Evolutionary conservation across 306 rosid species (phyloP).

Genomic region (Castanopsis chinensis): DNA sequence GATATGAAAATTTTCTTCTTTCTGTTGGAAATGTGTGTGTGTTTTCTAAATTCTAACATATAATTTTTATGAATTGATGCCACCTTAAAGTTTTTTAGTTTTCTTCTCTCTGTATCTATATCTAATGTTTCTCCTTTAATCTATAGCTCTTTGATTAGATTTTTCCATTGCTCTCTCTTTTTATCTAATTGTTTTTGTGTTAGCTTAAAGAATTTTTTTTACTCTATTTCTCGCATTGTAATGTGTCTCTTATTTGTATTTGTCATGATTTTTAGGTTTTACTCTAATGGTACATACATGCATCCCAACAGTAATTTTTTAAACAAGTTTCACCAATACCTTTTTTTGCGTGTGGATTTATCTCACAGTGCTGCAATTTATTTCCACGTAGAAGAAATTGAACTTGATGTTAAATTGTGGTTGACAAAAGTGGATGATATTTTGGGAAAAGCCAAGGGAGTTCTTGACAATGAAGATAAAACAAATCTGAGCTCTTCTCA

Average conservation of each 20-base stretch:
- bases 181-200: background rate
- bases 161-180: background rate
- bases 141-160: background rate
- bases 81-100: background rate
- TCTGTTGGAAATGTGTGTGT: slow-evolving; percentile 3
- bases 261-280: background rate
- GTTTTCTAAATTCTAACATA: slow-evolving; percentile 1
- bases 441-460: background rate
- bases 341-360: background rate
- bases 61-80: no score
- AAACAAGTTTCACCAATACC: background rate
- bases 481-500: no score
- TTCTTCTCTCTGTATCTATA: background rate
- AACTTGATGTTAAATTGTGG: background rate
- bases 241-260: slow-evolving; percentile 17
- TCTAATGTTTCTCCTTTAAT: background rate
- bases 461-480: background rate
- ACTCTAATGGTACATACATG: background rate
- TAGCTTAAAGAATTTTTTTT: background rate
- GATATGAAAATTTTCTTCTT: slow-evolving; percentile 39
- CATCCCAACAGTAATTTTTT: slow-evolving; percentile 6
- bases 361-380: background rate
- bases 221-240: slow-evolving; percentile 9
- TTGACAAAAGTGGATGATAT: background rate
- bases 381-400: background rate